These are phyloP conservation scores for Croton setiger DNA, from an alignment of 441 rosid species.

Conservation along the genomic window DNA sequence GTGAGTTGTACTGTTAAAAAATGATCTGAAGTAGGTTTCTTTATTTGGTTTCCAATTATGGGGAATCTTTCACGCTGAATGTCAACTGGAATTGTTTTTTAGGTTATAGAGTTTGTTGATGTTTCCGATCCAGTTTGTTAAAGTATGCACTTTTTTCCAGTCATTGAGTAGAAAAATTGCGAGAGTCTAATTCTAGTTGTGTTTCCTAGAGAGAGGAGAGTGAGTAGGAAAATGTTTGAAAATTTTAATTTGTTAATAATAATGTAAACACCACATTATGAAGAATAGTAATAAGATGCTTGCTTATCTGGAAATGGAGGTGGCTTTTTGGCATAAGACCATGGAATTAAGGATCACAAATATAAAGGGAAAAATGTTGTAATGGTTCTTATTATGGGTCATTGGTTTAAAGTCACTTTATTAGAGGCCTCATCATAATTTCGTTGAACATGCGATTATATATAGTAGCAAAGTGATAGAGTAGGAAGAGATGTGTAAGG, in stretches of 20 bases:
- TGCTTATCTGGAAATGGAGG: not conserved
- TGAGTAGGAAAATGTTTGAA: not conserved
- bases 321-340: not conserved
- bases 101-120: not conserved
- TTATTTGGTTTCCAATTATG: not conserved
- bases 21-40: not conserved
- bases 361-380: not conserved
- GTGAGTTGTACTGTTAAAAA: not conserved
- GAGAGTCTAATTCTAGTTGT: not conserved
- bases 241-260: not conserved
- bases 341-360: not conserved
- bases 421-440: no score
- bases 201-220: not conserved
- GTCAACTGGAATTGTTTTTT: no score
- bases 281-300: not conserved
- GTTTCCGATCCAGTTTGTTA: not conserved
- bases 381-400: not conserved
- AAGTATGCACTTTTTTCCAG: not conserved
- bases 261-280: not conserved
- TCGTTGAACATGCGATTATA: no score
- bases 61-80: no score
- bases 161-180: not conserved
- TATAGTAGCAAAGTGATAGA: no score
- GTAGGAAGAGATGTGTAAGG: no score
- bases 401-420: no score